Evolutionary conservation across 176 grass and related monocot species (phyloP).

Genomic region (Oryza glaberrima): DNA sequence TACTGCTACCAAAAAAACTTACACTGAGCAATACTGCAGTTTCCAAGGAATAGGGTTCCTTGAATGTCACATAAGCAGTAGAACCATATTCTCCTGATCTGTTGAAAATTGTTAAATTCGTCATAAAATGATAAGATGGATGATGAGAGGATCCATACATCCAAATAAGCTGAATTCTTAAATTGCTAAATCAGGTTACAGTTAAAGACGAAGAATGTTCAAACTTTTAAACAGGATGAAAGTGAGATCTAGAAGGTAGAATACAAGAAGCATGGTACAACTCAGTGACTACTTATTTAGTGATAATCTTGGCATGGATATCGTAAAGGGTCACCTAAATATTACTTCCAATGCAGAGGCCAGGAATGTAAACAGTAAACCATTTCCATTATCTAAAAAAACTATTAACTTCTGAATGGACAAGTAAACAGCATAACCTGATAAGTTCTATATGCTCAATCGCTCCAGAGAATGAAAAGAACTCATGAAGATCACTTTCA

Average conservation of each 20-base stretch:
- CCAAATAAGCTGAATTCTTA: not conserved
- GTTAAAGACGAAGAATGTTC: not conserved
- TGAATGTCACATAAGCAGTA: conserved; percentile 97
- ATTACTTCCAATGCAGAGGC: not conserved
- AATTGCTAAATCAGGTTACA: not conserved
- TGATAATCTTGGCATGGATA: not conserved
- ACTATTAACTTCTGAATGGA: not conserved
- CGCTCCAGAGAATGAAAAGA: conserved; percentile 97
- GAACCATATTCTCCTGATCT: conserved; percentile 84
- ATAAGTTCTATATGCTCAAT: conserved; percentile 93
- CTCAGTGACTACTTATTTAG: not conserved
- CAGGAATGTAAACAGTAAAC: no score
- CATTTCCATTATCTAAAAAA: no score
- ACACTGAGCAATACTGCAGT: conserved; percentile 95
- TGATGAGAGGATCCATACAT: not conserved
- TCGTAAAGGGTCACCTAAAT: not conserved
- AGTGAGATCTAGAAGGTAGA: not conserved
- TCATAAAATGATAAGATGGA: conserved; percentile 44
- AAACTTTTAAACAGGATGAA: not conserved
- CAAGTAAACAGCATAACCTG: conserved; percentile 52
- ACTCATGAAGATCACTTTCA: conserved; percentile 80
- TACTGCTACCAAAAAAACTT: conserved; percentile 42
- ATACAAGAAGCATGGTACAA: conserved; percentile 15
- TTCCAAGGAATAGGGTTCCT: conserved; percentile 82
- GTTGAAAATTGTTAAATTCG: conserved; percentile 26